Percentiles rank a stretch among this genome's conserved stretches.
These are phyloP conservation scores for Colletotrichum godetiae DNA, from an alignment of 2,329 filamentous ascomycete genomes.

Conservation along the genomic window DNA sequence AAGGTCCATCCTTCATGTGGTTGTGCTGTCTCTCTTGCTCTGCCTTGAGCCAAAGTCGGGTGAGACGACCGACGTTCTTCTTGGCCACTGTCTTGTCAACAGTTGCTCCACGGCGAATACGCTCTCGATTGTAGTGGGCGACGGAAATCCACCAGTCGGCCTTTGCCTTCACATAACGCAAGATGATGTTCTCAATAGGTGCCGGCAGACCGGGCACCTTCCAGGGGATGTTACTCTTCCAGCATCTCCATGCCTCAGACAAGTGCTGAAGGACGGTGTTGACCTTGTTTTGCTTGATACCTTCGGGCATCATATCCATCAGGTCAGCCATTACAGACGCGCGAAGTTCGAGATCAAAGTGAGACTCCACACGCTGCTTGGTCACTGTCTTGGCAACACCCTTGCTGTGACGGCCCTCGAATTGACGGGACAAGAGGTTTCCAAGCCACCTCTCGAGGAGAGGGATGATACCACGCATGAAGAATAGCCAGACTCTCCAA, in stretches of 20 bases:
- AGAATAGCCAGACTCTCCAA: slow-evolving; percentile 99
- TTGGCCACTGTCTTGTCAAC: slow-evolving; percentile 99
- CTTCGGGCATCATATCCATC: slow-evolving; percentile 99
- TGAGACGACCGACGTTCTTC: slow-evolving; percentile 96
- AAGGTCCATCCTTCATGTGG: slow-evolving; percentile 99
- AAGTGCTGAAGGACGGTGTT: slow-evolving; percentile 97
- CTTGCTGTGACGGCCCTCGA: slow-evolving; percentile 98
- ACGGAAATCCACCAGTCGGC: slow-evolving; percentile 99
- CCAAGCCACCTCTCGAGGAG: slow-evolving; percentile 97
- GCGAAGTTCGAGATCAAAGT: slow-evolving; percentile 96
- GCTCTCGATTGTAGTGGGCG: slow-evolving; percentile 97
- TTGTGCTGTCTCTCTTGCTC: slow-evolving; percentile 99
- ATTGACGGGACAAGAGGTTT: slow-evolving; percentile 95
- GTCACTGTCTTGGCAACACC: slow-evolving; percentile 99
- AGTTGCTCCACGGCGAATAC: slow-evolving; percentile 94
- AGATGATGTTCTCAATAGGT: slow-evolving; percentile 97
- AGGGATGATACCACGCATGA: slow-evolving; percentile 98
- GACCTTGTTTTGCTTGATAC: slow-evolving; percentile 99
- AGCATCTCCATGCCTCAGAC: slow-evolving; percentile 98
- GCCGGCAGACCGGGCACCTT: slow-evolving; percentile 97
- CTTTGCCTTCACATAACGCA: slow-evolving; percentile 98
- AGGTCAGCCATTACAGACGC: slow-evolving; percentile 99
- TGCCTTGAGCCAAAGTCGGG: slow-evolving; percentile 95
- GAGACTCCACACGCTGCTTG: slow-evolving; percentile 98
- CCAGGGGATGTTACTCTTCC: slow-evolving; percentile 99